Percentiles rank a stretch among this genome's conserved stretches.
phyloP scores from a whole-genome alignment of 1,284 basidiomycete genomes.

The Pseudozyma sp. region DNA sequence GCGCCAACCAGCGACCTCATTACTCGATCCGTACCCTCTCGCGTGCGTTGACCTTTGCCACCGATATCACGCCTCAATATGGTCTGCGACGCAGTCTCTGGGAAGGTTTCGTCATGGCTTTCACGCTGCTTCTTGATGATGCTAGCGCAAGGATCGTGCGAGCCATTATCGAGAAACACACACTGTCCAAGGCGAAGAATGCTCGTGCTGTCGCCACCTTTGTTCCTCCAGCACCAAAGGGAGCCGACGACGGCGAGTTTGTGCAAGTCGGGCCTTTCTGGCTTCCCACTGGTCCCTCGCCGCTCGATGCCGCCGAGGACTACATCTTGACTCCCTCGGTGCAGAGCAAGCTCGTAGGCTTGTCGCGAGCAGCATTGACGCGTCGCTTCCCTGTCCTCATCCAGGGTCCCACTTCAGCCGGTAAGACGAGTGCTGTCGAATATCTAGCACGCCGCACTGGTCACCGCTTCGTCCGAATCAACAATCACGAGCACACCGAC shows the following conservation, averaged over 20 bases:
- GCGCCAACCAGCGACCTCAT: conserved; percentile 92
- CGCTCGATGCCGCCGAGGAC: conserved; percentile 74
- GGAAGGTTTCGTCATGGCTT: conserved; percentile 97
- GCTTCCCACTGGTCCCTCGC: conserved; percentile 80
- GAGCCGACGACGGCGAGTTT: conserved; percentile 30
- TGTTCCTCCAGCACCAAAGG: conserved; percentile 55
- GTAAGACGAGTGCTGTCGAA: conserved; percentile 97
- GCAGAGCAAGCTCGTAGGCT: conserved; percentile 90
- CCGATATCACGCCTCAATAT: conserved; percentile 82
- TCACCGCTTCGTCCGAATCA: conserved; percentile 96
- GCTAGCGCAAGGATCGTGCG: conserved; percentile 80
- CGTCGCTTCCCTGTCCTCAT: conserved; percentile 94
- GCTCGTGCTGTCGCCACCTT: conserved; percentile 62
- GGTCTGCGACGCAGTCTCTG: conserved; percentile 84
- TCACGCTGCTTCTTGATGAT: conserved; percentile 91
- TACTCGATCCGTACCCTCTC: conserved; percentile 97
- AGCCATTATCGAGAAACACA: conserved; percentile 79
- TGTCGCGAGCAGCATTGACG: conserved; percentile 89
- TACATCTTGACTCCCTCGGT: conserved; percentile 98
- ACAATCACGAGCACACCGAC: conserved; percentile 99
- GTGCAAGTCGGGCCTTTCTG: conserved; percentile 93
- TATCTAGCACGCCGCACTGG: conserved; percentile 93
- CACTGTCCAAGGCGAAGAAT: conserved; percentile 87
- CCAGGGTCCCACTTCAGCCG: conserved; percentile 96
- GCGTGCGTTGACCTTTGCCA: conserved; percentile 89